Evolutionary conservation across 2,329 filamentous ascomycete genomes (phyloP).

Genomic region (Diaporthe aspalathi): DNA sequence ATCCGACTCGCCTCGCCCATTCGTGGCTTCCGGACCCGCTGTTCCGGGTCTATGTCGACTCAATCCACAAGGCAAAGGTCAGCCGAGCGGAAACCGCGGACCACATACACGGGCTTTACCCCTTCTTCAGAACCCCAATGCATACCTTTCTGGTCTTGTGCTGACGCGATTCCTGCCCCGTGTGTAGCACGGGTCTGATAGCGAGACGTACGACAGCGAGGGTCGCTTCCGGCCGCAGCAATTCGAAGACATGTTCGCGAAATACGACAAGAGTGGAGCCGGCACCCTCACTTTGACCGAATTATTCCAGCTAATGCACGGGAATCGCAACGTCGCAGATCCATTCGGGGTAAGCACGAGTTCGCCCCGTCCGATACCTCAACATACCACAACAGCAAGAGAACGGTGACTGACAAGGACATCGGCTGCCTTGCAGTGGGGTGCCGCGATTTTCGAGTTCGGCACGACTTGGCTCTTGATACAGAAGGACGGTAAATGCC

Average conservation of each 20-base stretch:
- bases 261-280: conserved; percentile 54
- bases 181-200: conserved; percentile 59
- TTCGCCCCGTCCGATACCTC: neutral
- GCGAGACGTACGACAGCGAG: conserved; percentile 59
- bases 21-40: conserved; percentile 31
- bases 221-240: conserved; percentile 61
- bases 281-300: conserved; percentile 53
- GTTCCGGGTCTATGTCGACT: conserved; percentile 42
- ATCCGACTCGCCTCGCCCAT: conserved; percentile 43
- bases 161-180: neutral
- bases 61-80: conserved; percentile 56
- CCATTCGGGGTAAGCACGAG: conserved; percentile 54
- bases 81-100: neutral
- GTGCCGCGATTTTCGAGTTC: conserved; percentile 48
- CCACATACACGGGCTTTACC: neutral
- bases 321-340: conserved; percentile 55
- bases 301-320: conserved; percentile 51
- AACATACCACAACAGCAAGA: neutral
- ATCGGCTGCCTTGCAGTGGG: conserved; percentile 39
- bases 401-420: neutral
- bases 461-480: conserved; percentile 63
- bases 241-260: conserved; percentile 63
- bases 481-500: conserved; percentile 66
- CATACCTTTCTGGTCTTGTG: neutral
- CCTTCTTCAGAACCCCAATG: too few species aligned